Base-by-base conservation (phyloP, 1,284 basidiomycete genomes). In the Ganoderma multipileum region DNA sequence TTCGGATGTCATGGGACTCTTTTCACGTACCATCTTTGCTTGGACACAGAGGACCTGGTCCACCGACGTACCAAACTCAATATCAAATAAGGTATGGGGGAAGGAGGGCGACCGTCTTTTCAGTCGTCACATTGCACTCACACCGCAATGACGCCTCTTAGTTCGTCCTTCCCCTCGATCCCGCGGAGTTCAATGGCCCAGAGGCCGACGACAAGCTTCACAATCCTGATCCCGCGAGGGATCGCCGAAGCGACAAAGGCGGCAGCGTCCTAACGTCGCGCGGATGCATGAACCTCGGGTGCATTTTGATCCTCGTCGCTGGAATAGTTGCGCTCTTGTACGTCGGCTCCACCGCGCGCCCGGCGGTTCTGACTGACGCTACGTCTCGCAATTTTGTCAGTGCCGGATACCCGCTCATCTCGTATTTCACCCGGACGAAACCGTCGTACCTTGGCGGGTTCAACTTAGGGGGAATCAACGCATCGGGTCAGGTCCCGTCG, bases 381-480 rank as follows among this genome's bases (percentile, higher is more conserved):
- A 2, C 30, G 5, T 28, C 60, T 33, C 23, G 33, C 23, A 26
- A 41, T 52, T 33, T 28, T 23, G 28, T n/a, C 67, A 93, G 91
- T 75, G 93, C 90, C 28, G 95, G 92, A 36, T 97, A 94, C 76
- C 95, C 95, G 18, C 80, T 97, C 68, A 86, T 94, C 74, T 85
- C 87, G 14, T 91, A 89, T 77, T 90, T 93, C 75, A 89, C 86
- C 4, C 79, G 81, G 50, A 80, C 83, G 33, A 72, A 76, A 14
- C 82, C 82, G 33, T 87, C 88, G 2, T 85, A 80, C 3, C 78
- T 86, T 12, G 91, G 91, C 18, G 94, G 89, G 2, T 93, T 91
- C 78, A 94, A 94, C 75, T 75, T 95, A 26, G 95, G 94, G 38
- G 94, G 95, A 4, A 92, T 88, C 70, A 97, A 96, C 77, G 88